phyloP scores from a whole-genome alignment of 192 early-diverging fungal species.

The Coemansia sp. region DNA sequence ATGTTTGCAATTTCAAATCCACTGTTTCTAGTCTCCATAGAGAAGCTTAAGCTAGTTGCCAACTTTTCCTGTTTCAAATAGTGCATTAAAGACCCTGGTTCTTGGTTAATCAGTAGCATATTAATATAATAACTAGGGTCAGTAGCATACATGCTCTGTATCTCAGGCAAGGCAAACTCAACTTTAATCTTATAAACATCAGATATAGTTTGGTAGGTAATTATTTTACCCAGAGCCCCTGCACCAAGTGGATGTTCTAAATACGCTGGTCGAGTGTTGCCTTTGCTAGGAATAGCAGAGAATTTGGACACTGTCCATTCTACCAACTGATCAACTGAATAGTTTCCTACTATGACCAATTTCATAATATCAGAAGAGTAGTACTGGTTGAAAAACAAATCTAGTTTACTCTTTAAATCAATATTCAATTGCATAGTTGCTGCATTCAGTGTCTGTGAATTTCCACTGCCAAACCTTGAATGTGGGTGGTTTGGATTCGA shows the following conservation, averaged over 20 bases:
- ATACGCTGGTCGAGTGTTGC: constrained; percentile 59
- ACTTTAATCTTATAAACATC: constrained; percentile 65
- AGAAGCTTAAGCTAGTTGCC: background rate
- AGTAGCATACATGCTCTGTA: constrained; percentile 32
- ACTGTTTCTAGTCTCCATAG: background rate
- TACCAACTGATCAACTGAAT: constrained; percentile 70
- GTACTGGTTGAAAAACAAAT: constrained; percentile 78
- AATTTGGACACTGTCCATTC: constrained; percentile 80
- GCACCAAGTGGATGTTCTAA: constrained; percentile 64
- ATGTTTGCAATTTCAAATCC: background rate
- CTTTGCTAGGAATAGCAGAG: constrained; percentile 70
- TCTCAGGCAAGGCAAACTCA: constrained; percentile 80
- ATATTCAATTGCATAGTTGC: constrained; percentile 49
- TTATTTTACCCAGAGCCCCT: constrained; percentile 65
- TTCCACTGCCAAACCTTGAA: constrained; percentile 81
- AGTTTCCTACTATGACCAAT: constrained; percentile 80
- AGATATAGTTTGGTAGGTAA: constrained; percentile 59
- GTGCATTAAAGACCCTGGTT: background rate
- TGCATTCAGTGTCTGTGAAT: constrained; percentile 73
- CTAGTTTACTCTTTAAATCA: constrained; percentile 73
- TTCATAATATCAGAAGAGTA: constrained; percentile 95
- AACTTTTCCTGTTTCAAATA: background rate
- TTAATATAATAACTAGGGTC: background rate
- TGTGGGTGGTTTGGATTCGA: constrained; percentile 69
- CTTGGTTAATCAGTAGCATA: background rate